These are phyloP conservation scores for Termitomyces titanicus DNA, from an alignment of 768 basidiomycete species.

Conservation along the genomic window DNA sequence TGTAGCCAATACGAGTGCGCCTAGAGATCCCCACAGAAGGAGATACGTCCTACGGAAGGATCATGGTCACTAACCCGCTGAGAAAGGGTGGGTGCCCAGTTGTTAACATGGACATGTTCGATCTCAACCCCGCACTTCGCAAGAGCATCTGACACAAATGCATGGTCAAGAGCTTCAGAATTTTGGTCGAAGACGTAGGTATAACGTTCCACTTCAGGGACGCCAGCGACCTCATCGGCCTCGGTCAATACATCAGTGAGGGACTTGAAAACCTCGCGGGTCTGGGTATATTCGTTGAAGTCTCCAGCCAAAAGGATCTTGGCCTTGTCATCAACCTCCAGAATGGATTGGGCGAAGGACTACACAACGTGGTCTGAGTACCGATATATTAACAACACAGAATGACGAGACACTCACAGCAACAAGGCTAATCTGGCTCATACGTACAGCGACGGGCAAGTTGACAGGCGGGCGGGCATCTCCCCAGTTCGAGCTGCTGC, in stretches of 20 bases:
- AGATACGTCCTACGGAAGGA: constrained; percentile 50
- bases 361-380: constrained; percentile 15
- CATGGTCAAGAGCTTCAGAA: constrained; percentile 56
- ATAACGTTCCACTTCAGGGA: constrained; percentile 50
- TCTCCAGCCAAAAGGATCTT: constrained; percentile 56
- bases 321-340: constrained; percentile 37
- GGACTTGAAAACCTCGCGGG: constrained; percentile 47
- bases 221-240: constrained; percentile 46
- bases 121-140: constrained; percentile 37
- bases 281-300: constrained; percentile 58
- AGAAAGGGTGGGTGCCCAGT: constrained; percentile 41
- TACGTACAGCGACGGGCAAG: constrained; percentile 42
- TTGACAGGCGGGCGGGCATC: constrained; percentile 60
- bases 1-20: not conserved
- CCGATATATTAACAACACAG: not conserved
- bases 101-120: constrained; percentile 62
- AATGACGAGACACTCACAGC: constrained; percentile 35
- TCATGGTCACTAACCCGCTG: constrained; percentile 57
- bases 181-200: constrained; percentile 62
- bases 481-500: constrained; percentile 51
- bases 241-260: constrained; percentile 40
- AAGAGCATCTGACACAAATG: constrained; percentile 47
- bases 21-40: constrained; percentile 33
- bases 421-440: constrained; percentile 45
- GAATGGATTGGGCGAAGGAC: constrained; percentile 46